These are phyloP conservation scores for Penicillium psychrosexuale DNA, from an alignment of 2,329 filamentous ascomycete species.

Conservation along the genomic window DNA sequence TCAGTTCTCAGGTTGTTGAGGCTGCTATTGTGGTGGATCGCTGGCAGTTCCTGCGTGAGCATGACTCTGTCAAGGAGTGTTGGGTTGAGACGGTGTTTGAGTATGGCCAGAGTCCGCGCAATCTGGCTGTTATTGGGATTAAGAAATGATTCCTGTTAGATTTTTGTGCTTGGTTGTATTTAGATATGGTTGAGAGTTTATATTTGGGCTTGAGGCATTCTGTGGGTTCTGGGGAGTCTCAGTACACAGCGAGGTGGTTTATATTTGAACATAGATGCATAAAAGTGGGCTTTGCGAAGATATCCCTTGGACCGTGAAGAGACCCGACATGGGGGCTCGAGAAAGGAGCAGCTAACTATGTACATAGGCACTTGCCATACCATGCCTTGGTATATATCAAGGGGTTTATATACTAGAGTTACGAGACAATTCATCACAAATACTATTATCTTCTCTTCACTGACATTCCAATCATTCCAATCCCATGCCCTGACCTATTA, in stretches of 20 bases:
- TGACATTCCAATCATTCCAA: not conserved
- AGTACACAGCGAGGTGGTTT: not conserved
- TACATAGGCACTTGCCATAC: not conserved
- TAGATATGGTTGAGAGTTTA: not conserved
- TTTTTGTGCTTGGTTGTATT: not conserved
- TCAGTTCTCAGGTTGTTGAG: conserved; percentile 85
- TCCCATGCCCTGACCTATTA: not conserved
- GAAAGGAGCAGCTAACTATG: not conserved
- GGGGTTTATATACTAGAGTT: not conserved
- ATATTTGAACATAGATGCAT: not conserved
- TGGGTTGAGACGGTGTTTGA: conserved; percentile 97
- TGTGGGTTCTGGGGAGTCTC: not conserved
- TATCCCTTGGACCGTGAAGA: not conserved
- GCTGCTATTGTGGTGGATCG: conserved; percentile 86
- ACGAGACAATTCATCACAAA: not conserved
- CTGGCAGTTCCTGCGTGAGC: conserved; percentile 82
- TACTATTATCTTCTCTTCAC: not conserved
- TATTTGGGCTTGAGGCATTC: not conserved
- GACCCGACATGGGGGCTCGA: not conserved
- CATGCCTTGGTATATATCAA: not conserved
- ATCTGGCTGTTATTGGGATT: conserved; percentile 88
- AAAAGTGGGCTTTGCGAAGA: not conserved
- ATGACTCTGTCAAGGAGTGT: conserved; percentile 66
- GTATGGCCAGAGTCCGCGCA: conserved; percentile 78
- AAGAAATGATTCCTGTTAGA: conserved; percentile 55